These are phyloP conservation scores for Ascosphaera pollenicola DNA, from an alignment of 2,329 filamentous ascomycete species.

Conservation along the genomic window DNA sequence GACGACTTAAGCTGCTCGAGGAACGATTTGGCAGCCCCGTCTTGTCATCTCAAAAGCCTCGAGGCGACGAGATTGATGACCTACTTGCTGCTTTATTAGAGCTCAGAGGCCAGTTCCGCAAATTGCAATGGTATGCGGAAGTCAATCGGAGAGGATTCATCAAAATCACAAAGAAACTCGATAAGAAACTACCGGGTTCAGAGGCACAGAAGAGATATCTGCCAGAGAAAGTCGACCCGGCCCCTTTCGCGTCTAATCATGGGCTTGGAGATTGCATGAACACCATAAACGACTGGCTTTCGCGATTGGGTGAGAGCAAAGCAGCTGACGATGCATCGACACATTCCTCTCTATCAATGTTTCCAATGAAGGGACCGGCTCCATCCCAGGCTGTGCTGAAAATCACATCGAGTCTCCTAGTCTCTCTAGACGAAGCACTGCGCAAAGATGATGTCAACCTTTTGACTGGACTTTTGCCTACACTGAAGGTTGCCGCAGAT, in stretches of 20 bases:
- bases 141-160: conserved; percentile 88
- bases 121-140: conserved; percentile 93
- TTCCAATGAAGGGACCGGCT: conserved; percentile 32
- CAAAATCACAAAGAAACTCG: conserved; percentile 97
- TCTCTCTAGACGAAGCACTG: conserved; percentile 20
- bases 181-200: conserved; percentile 69
- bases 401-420: conserved; percentile 35
- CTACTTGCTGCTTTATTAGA: conserved; percentile 77
- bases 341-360: conserved; percentile 43
- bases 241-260: conserved; percentile 61
- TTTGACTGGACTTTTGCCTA: conserved; percentile 29
- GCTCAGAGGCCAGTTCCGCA: conserved; percentile 65
- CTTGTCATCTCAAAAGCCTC: conserved; percentile 48
- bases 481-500: conserved; percentile 32
- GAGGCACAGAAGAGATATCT: conserved; percentile 70
- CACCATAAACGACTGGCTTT: conserved; percentile 77
- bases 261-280: conserved; percentile 36
- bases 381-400: conserved; percentile 55
- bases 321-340: conserved; percentile 55
- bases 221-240: conserved; percentile 71
- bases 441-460: conserved; percentile 19
- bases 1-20: conserved; percentile 66
- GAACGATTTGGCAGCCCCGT: conserved; percentile 63
- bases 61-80: conserved; percentile 78
- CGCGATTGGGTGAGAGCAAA: conserved; percentile 55